phyloP scores from a whole-genome alignment of 345 rosid genomes.

The Toxicodendron radicans region DNA sequence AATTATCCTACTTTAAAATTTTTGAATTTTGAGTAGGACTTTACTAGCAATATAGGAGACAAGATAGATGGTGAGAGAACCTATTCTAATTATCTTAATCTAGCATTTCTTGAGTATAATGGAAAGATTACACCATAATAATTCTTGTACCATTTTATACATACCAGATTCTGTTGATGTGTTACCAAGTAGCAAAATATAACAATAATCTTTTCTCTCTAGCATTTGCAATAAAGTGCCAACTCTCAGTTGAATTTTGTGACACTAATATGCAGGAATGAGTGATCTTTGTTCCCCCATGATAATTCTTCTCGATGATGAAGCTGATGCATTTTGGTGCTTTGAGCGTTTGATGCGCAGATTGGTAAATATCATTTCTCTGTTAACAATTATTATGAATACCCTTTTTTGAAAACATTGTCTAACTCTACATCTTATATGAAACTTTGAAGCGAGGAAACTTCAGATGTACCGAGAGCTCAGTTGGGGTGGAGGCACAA shows the following conservation, averaged over 20 bases:
- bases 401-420: background rate
- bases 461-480: slow-evolving; percentile 83
- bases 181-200: background rate
- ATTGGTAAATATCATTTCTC: slow-evolving; percentile 56
- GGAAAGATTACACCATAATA: background rate
- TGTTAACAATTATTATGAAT: background rate
- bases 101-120: background rate
- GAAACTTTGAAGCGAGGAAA: slow-evolving; percentile 72
- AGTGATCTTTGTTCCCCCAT: slow-evolving; percentile 99
- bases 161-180: background rate
- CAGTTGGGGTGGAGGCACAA: slow-evolving; percentile 93
- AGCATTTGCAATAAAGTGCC: background rate
- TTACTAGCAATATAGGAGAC: background rate
- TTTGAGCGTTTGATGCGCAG: slow-evolving; percentile 95
- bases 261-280: slow-evolving; percentile 65
- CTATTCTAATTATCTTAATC: background rate
- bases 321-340: slow-evolving; percentile 99
- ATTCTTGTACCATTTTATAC: background rate
- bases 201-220: background rate
- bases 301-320: slow-evolving; percentile 90
- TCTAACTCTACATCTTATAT: slow-evolving; percentile 21
- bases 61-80: background rate
- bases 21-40: background rate
- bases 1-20: background rate
- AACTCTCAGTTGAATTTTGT: slow-evolving; percentile 19